Evolutionary conservation across 192 early-diverging fungal genomes (phyloP).

Genomic region (Lobulomyces angularis): DNA sequence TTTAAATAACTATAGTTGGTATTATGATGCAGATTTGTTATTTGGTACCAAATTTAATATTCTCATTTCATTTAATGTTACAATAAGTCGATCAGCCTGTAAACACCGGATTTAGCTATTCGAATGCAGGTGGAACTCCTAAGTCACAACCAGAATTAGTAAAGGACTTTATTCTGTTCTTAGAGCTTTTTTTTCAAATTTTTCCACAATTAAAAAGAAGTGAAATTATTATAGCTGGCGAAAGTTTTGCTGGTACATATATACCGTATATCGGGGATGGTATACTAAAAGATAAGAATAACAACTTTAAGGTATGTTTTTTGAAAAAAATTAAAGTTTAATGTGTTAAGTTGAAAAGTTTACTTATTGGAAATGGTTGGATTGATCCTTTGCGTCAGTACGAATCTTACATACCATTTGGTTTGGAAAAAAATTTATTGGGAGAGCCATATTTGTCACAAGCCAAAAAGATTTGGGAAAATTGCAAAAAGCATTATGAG

Average conservation of each 20-base stretch:
- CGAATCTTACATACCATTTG: constrained; percentile 16
- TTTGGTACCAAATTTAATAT: constrained; percentile 14
- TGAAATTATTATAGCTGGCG: constrained; percentile 32
- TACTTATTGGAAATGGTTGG: constrained; percentile 69
- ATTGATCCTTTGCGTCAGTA: constrained; percentile 50
- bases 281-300: constrained; percentile 26
- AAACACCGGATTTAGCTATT: constrained; percentile 40
- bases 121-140: no score
- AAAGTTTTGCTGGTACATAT: constrained; percentile 62
- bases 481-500: constrained; percentile 9
- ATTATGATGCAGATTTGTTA: constrained; percentile 16
- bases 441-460: not conserved
- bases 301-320: constrained; percentile 1
- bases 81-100: constrained; percentile 55
- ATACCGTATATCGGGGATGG: constrained; percentile 55
- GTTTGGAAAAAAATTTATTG: constrained; percentile 10
- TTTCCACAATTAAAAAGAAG: constrained; percentile 31
- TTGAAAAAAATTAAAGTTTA: no score
- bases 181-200: constrained; percentile 38
- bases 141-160: constrained; percentile 7
- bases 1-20: constrained; percentile 24
- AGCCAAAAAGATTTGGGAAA: constrained; percentile 7
- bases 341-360: constrained; percentile 32
- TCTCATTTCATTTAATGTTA: not conserved
- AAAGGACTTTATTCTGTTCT: constrained; percentile 34